A percentile compares a stretch with the other conserved stretches of the same genome.
Conservation (phyloP, 148 eudicot species). For the Hydrangea macrophylla region DNA sequence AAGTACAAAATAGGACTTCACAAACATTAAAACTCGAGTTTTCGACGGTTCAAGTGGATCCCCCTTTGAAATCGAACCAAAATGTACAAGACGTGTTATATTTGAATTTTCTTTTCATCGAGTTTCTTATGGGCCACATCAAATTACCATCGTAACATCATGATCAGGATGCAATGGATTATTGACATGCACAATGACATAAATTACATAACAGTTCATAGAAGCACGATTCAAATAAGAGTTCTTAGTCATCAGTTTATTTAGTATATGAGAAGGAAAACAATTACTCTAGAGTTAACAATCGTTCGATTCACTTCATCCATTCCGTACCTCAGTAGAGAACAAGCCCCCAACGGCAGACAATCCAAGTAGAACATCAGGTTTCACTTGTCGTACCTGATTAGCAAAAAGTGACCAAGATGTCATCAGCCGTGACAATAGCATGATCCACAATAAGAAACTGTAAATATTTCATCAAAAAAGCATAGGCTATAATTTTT, state of each 20-base stretch:
- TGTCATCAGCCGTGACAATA: conserved; percentile 5
- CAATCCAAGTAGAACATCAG: conserved; percentile 96
- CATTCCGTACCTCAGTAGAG: conserved; percentile 62
- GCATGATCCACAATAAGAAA: background rate
- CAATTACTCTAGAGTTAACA: background rate
- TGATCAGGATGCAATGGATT: background rate
- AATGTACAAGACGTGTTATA: too few species aligned
- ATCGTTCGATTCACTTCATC: background rate
- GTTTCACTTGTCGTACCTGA: conserved; percentile 83
- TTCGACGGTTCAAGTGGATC: too few species aligned
- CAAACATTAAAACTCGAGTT: too few species aligned
- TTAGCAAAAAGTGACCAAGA: conserved; percentile 10
- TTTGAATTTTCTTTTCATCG: too few species aligned
- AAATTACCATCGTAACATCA: background rate
- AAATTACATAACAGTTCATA: background rate
- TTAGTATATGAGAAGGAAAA: background rate
- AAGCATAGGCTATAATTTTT: background rate
- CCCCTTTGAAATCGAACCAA: too few species aligned
- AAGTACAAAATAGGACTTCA: too few species aligned
- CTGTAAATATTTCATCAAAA: background rate
- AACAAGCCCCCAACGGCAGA: conserved; percentile 96
- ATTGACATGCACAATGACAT: background rate
- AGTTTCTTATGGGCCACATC: too few species aligned
- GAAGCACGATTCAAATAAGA: background rate
- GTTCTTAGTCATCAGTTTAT: background rate